Conservation (phyloP, 345 rosid genomes). For the Murraya paniculata region DNA sequence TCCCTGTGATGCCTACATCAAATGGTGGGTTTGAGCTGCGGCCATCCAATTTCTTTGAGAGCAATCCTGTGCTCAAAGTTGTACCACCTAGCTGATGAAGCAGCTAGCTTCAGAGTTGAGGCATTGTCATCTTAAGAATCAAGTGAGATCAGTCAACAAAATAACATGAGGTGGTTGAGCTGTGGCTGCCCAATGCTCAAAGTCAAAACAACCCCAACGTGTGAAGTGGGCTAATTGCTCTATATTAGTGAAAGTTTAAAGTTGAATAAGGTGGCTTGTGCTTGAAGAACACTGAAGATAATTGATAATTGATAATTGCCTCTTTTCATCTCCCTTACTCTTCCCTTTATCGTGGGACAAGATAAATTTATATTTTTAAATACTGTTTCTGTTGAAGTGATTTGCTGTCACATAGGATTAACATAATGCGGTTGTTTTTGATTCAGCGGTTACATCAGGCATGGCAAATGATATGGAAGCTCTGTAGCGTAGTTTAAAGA, state of each 20-base stretch:
- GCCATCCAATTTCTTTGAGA: conserved; percentile 54
- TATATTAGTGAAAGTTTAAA: background rate
- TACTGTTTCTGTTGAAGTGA: background rate
- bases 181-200: conserved; percentile 20
- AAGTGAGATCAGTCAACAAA: background rate
- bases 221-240: background rate
- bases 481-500: background rate
- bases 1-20: conserved; percentile 51
- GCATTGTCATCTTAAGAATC: background rate
- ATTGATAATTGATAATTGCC: background rate
- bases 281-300: conserved; percentile 14
- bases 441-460: background rate
- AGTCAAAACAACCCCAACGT: background rate
- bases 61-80: conserved; percentile 45
- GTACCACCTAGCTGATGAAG: conserved; percentile 15
- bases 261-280: background rate
- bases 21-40: conserved; percentile 45
- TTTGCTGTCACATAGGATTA: background rate
- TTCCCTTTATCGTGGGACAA: background rate
- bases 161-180: conserved; percentile 10
- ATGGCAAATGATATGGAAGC: background rate
- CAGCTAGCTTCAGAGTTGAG: background rate
- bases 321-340: background rate
- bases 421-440: background rate
- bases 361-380: background rate